These are phyloP conservation scores for Russula ochroleuca DNA, from an alignment of 768 basidiomycete genomes.

Conservation along the genomic window DNA sequence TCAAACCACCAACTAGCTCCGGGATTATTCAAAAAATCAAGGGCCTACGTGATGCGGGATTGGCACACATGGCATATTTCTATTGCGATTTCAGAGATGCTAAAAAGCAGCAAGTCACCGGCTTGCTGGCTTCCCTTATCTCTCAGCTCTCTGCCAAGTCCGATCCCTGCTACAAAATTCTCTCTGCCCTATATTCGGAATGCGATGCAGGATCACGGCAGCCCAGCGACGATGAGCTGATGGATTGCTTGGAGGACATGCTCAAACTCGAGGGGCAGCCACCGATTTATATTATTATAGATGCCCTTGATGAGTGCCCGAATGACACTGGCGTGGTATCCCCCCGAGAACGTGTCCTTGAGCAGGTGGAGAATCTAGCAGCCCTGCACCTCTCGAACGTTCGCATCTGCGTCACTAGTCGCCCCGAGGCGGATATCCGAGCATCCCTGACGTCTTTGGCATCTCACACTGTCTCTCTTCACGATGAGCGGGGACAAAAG, in stretches of 20 bases:
- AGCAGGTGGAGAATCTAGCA: not conserved
- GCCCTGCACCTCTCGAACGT: not conserved
- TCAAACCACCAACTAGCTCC: not conserved
- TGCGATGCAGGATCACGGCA: not conserved
- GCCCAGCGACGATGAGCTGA: not conserved
- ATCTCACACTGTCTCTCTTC: not conserved
- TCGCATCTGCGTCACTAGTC: not conserved
- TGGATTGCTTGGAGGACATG: not conserved
- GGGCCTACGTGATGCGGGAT: not conserved
- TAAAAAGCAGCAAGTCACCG: not conserved
- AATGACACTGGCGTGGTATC: not conserved
- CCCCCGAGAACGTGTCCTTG: not conserved
- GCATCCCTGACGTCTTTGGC: not conserved
- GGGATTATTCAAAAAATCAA: not conserved
- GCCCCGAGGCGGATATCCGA: not conserved
- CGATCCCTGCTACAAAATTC: not conserved
- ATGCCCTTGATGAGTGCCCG: not conserved
- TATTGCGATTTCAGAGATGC: conserved; percentile 3
- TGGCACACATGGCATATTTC: not conserved
- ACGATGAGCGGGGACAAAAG: not conserved
- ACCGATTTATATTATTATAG: not conserved
- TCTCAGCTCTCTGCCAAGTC: not conserved
- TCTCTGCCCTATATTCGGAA: not conserved
- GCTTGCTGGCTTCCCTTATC: not conserved
- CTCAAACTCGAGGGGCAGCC: not conserved